Conservation (phyloP, 768 basidiomycete species). For the Russula compacta region DNA sequence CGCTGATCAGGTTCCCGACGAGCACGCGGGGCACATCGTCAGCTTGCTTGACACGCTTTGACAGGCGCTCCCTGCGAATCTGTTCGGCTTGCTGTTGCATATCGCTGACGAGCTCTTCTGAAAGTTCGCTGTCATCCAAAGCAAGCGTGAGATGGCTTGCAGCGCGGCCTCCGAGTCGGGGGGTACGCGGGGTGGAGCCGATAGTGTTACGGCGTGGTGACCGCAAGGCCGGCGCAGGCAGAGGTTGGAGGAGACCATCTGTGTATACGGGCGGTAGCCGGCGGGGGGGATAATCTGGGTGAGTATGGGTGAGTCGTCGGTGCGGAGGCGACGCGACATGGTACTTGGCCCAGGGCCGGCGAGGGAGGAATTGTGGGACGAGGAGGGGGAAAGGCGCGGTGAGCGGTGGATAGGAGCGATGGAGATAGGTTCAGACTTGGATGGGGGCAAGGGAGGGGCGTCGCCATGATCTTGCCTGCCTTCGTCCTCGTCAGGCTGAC, state of each 20-base stretch:
- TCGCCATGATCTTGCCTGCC: not conserved
- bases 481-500: constrained; percentile 19
- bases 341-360: constrained; percentile 18
- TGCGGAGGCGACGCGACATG: constrained; percentile 8
- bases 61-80: constrained; percentile 68
- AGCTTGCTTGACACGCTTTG: constrained; percentile 61
- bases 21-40: constrained; percentile 33
- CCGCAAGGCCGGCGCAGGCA: constrained; percentile 27
- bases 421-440: constrained; percentile 7
- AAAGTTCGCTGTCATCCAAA: constrained; percentile 33
- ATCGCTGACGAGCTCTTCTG: constrained; percentile 60
- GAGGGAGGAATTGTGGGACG: constrained; percentile 10
- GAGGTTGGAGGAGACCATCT: constrained; percentile 49
- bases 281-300: constrained; percentile 19
- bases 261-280: constrained; percentile 25
- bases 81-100: constrained; percentile 86
- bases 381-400: constrained; percentile 10
- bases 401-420: not conserved
- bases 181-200: constrained; percentile 34
- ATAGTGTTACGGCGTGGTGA: constrained; percentile 64
- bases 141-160: constrained; percentile 28
- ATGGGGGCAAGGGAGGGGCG: not conserved
- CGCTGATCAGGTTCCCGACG: constrained; percentile 95
- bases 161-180: constrained; percentile 8
- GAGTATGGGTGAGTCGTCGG: constrained; percentile 23